Conservation (phyloP, 441 rosid species). For the Pelargonium citronellum region DNA sequence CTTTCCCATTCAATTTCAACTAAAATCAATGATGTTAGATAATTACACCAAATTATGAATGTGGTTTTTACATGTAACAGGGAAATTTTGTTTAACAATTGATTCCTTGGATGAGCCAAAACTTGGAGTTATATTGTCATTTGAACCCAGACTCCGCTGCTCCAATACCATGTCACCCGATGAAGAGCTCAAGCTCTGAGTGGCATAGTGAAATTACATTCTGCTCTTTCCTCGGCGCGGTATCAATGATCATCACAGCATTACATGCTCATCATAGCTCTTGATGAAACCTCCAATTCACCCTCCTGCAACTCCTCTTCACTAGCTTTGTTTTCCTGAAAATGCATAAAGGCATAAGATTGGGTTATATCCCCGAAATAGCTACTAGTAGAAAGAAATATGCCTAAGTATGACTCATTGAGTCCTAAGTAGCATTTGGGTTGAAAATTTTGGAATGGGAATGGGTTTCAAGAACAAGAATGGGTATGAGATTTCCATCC, state of each 20-base stretch:
- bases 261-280: conserved; percentile 69
- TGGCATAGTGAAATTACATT: background rate
- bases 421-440: no score
- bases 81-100: conserved; percentile 14
- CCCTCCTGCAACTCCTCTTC: conserved; percentile 49
- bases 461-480: no score
- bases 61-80: conserved; percentile 25
- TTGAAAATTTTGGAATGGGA: no score
- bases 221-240: background rate
- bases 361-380: no score
- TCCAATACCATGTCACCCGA: background rate
- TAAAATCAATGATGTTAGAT: conserved; percentile 22
- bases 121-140: background rate
- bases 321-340: conserved; percentile 39
- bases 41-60: conserved; percentile 37
- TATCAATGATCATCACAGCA: background rate
- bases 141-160: background rate
- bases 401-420: no score
- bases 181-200: conserved; percentile 3
- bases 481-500: no score
- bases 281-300: conserved; percentile 47
- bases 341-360: conserved; percentile 8
- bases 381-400: no score
- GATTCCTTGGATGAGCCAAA: background rate
- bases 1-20: conserved; percentile 13